Conservation (phyloP, 129 eudicot species). For the Lonicera japonica region DNA sequence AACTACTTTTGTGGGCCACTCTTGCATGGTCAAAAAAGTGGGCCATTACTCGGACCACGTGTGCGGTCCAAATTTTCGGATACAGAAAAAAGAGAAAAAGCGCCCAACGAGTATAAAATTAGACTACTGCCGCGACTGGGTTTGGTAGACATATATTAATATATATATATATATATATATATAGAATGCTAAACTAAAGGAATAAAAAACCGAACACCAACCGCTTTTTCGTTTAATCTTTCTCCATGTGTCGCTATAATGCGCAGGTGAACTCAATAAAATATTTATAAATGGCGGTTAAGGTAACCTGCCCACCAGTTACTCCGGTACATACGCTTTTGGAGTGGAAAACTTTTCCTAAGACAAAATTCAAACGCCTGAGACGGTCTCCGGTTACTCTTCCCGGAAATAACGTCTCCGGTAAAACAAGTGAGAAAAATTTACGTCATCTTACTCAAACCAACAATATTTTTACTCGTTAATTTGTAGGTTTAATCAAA, state of each 20-base stretch:
- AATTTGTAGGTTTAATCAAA: no score
- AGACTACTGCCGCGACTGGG: neutral
- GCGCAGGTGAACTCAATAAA: neutral
- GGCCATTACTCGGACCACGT: constrained; percentile 20
- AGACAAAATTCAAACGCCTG: neutral
- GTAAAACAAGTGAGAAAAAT: neutral
- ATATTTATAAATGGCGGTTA: neutral
- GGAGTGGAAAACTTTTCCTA: neutral
- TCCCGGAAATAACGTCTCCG: neutral
- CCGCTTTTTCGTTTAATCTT: constrained; percentile 21
- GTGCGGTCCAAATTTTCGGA: constrained; percentile 19
- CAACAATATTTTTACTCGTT: no score
- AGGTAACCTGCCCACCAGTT: neutral
- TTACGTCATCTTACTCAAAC: no score
- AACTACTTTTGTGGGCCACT: no score
- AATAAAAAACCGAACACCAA: constrained; percentile 23
- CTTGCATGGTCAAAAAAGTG: neutral
- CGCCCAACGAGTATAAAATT: neutral
- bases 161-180: no score
- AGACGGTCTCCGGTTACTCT: neutral
- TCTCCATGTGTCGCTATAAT: constrained; percentile 7
- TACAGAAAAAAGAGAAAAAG: constrained; percentile 12
- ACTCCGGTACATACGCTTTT: neutral
- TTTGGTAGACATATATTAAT: neutral
- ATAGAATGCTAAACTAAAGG: neutral